A percentile compares a stretch with the other conserved stretches of the same genome.
phyloP scores from a whole-genome alignment of 78 protist genomes.

The Mastigamoeba balamuthi region DNA sequence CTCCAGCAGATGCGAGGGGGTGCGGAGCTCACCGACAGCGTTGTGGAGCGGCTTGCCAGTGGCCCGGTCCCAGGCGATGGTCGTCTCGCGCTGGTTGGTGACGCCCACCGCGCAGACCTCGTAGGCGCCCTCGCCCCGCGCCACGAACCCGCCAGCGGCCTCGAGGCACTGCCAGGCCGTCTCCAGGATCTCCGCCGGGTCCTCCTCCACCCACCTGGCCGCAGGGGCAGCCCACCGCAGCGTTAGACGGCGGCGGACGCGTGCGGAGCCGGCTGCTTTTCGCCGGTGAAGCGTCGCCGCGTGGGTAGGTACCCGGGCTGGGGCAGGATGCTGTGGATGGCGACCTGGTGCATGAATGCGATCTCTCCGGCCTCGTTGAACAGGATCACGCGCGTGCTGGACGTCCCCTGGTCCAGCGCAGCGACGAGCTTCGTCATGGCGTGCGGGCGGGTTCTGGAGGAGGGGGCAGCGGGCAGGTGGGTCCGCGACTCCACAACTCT shows the following conservation, averaged over 20 bases:
- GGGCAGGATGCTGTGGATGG: slow-evolving; percentile 35
- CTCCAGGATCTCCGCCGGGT: slow-evolving; percentile 62
- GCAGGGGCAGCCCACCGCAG: not conserved
- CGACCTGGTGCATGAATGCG: slow-evolving; percentile 24
- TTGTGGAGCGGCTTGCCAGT: slow-evolving; percentile 82
- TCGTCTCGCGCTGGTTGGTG: slow-evolving; percentile 95
- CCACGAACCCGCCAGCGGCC: not conserved
- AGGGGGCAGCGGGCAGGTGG: too few relatives aligned
- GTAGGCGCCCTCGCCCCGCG: not conserved
- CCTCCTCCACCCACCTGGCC: slow-evolving; percentile 82
- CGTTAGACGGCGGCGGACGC: not conserved
- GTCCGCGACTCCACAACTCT: too few relatives aligned
- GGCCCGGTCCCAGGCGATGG: slow-evolving; percentile 80
- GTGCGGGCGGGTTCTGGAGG: too few relatives aligned
- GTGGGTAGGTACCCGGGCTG: slow-evolving; percentile 26
- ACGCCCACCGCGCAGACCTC: slow-evolving; percentile 67
- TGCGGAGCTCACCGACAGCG: slow-evolving; percentile 58
- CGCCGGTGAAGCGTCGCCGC: not conserved
- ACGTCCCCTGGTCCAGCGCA: slow-evolving; percentile 91
- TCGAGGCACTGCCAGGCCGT: slow-evolving; percentile 25
- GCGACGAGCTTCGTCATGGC: slow-evolving; percentile 12
- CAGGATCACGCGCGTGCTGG: slow-evolving; percentile 72
- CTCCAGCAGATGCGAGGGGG: too few relatives aligned
- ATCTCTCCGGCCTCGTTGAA: slow-evolving; percentile 34
- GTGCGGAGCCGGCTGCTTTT: not conserved